A percentile compares a stretch with the other conserved stretches of the same genome.
Evolutionary conservation across 2,329 filamentous ascomycete species (phyloP).

Genomic region (Aspergillus sp.): DNA sequence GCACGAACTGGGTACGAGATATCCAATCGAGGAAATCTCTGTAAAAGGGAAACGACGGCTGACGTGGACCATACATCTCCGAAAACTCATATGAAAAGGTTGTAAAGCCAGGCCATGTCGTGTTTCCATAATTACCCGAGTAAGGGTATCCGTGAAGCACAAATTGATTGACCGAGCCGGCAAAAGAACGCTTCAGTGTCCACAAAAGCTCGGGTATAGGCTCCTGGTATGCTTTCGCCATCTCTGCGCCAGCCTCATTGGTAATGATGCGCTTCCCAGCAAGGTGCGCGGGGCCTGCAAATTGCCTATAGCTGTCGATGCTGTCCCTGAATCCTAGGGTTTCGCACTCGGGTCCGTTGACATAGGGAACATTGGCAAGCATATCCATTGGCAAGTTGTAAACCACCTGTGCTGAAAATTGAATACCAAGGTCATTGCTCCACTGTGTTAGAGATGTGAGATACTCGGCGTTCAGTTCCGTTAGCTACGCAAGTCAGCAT

Average conservation of each 20-base stretch:
- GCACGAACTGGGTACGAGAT: not conserved
- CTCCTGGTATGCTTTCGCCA: constrained; percentile 23
- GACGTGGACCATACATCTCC: constrained; percentile 43
- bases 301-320: constrained; percentile 48
- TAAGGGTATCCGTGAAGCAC: constrained; percentile 51
- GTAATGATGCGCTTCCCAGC: constrained; percentile 44
- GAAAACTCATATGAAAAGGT: constrained; percentile 50
- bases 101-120: constrained; percentile 54
- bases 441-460: constrained; percentile 34
- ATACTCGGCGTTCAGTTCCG: constrained; percentile 27
- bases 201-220: constrained; percentile 34
- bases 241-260: constrained; percentile 40
- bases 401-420: constrained; percentile 43
- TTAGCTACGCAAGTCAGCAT: not conserved
- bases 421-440: constrained; percentile 35
- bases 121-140: constrained; percentile 46
- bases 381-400: constrained; percentile 51
- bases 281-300: constrained; percentile 43
- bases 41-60: constrained; percentile 35
- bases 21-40: not conserved
- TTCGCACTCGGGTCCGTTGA: constrained; percentile 48
- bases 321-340: constrained; percentile 39
- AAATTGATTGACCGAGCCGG: constrained; percentile 47
- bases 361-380: constrained; percentile 39
- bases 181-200: constrained; percentile 42